These are phyloP conservation scores for Platanthera guangdongensis DNA, from an alignment of 106 monocot species.

Conservation along the genomic window DNA sequence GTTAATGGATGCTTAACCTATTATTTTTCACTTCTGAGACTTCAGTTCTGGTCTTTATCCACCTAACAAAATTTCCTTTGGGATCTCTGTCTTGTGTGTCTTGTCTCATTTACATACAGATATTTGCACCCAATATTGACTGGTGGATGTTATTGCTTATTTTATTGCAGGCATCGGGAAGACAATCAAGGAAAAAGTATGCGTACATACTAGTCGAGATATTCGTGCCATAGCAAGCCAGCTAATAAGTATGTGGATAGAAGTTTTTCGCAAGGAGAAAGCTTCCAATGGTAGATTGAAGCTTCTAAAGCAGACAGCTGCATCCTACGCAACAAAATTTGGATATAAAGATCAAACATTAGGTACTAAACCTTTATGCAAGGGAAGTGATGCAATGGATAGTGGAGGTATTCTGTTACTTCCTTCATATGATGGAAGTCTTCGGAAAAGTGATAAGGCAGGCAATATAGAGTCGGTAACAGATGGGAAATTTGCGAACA, in stretches of 20 bases:
- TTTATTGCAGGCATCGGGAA: conserved; percentile 68
- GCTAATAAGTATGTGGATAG: conserved; percentile 88
- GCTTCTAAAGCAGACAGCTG: conserved; percentile 26
- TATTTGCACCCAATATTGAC: neutral
- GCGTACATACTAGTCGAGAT: conserved; percentile 93
- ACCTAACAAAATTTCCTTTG: neutral
- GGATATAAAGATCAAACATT: conserved; percentile 35
- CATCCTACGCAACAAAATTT: conserved; percentile 41
- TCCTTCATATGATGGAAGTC: conserved; percentile 23
- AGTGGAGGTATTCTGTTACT: conserved; percentile 22
- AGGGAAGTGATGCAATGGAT: conserved; percentile 25
- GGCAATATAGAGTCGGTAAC: conserved; percentile 22
- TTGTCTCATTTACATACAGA: neutral
- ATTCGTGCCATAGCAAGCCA: conserved; percentile 96
- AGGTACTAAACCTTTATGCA: conserved; percentile 20
- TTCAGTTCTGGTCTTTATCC: neutral
- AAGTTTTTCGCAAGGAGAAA: conserved; percentile 92
- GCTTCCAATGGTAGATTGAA: conserved; percentile 50
- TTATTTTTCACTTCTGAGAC: neutral
- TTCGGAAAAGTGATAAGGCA: conserved; percentile 33
- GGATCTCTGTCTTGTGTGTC: neutral
- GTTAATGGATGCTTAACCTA: neutral
- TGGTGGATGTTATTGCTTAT: neutral
- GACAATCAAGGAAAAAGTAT: conserved; percentile 90
- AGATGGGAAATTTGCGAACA: conserved; percentile 26